A percentile compares a stretch with the other conserved stretches of the same genome.
Conservation (phyloP, 139 green algal species). For the Chlorella sp. region DNA sequence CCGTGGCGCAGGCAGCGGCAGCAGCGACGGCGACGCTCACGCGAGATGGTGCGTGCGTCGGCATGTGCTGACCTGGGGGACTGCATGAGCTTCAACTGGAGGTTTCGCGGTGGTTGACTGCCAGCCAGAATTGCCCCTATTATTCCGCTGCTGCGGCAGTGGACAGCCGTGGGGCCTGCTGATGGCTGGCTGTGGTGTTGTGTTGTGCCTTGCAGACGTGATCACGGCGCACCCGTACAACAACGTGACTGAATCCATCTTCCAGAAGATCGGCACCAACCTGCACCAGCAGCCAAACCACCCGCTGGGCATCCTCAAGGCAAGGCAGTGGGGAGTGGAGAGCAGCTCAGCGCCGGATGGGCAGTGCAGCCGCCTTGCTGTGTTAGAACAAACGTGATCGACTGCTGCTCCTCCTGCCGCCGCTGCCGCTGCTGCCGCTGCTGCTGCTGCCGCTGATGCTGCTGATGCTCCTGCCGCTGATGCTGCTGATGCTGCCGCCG, state of each 20-base stretch:
- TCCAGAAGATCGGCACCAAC: conserved; percentile 92
- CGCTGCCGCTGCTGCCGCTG: no score
- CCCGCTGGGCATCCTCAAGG: conserved; percentile 96
- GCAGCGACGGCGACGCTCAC: neutral
- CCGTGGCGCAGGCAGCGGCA: conserved; percentile 12
- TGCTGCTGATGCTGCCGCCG: no score
- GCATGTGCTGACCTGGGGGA: neutral
- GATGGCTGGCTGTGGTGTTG: no score
- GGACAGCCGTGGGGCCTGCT: neutral
- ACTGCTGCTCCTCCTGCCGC: no score
- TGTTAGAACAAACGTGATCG: no score
- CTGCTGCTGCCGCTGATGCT: no score
- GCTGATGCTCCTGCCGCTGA: no score
- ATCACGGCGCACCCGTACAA: conserved; percentile 87
- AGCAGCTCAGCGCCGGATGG: no score
- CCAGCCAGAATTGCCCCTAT: neutral
- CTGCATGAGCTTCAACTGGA: neutral
- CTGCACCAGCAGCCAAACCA: conserved; percentile 88
- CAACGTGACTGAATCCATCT: conserved; percentile 98
- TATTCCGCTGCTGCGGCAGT: no score
- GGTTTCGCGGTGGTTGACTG: neutral
- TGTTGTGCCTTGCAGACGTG: conserved; percentile 55
- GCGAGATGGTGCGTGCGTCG: neutral
- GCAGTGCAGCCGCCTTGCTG: no score
- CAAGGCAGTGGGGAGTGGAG: no score